phyloP scores from a whole-genome alignment of 78 protist species.

The Isochrysis galbana region DNA sequence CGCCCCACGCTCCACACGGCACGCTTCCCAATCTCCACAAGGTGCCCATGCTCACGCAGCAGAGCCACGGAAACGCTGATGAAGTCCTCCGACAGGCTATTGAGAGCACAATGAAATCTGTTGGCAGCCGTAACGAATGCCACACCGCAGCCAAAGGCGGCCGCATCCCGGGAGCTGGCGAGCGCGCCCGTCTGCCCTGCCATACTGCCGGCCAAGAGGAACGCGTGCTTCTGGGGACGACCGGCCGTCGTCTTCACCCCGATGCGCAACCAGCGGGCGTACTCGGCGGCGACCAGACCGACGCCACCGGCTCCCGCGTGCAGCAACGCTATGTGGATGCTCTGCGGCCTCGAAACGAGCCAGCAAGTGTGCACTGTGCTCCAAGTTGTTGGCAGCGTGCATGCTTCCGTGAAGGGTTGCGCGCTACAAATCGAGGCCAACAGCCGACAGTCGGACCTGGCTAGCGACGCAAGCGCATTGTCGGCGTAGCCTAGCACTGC shows the following conservation, averaged over 20 bases:
- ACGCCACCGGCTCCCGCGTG: conserved; percentile 47
- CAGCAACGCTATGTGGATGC: neutral
- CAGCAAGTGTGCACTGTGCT: neutral
- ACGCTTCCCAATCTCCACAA: conserved; percentile 36
- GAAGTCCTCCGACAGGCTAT: conserved; percentile 23
- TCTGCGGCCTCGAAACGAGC: neutral
- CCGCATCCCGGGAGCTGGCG: neutral
- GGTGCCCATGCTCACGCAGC: neutral
- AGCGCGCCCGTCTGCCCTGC: neutral
- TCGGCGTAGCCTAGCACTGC: neutral
- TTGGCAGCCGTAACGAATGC: neutral
- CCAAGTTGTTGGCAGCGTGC: neutral
- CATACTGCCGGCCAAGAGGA: neutral
- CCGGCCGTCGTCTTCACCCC: neutral
- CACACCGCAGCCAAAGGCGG: neutral
- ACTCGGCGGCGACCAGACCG: conserved; percentile 15
- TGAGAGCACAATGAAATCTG: neutral
- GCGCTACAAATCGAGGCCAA: neutral
- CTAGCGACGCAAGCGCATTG: neutral
- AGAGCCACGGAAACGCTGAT: neutral
- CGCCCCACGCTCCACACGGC: neutral
- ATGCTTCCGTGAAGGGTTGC: too few species aligned
- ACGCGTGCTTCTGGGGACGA: neutral
- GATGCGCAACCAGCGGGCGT: neutral
- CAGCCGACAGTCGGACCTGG: too few species aligned